Conservation (phyloP, 1,284 basidiomycete genomes). For the Pseudozyma sp. region DNA sequence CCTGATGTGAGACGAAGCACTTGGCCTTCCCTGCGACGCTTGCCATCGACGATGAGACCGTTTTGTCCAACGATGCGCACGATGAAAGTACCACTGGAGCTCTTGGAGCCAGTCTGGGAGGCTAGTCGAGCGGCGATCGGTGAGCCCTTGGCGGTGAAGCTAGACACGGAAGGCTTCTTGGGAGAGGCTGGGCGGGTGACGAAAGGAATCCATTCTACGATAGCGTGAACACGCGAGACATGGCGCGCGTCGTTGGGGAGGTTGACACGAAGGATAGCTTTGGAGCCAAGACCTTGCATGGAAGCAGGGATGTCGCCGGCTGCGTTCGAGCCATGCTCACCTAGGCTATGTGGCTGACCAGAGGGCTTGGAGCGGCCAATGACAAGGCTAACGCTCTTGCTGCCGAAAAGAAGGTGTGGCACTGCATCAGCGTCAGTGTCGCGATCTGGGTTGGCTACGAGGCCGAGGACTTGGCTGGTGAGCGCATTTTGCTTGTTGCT, state of each 20-base stretch:
- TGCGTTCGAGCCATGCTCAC: slow-evolving; percentile 7
- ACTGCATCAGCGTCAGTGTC: slow-evolving; percentile 23
- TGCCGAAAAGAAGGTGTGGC: slow-evolving; percentile 40
- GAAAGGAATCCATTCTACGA: slow-evolving; percentile 67
- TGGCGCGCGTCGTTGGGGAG: slow-evolving; percentile 62
- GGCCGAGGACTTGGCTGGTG: slow-evolving; percentile 22
- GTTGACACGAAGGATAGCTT: slow-evolving; percentile 48
- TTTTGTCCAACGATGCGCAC: slow-evolving; percentile 66
- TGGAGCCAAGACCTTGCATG: slow-evolving; percentile 49
- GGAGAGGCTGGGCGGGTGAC: slow-evolving; percentile 12
- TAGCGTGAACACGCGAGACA: slow-evolving; percentile 63
- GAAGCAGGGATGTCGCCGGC: slow-evolving; percentile 31
- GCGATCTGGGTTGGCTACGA: slow-evolving; percentile 34
- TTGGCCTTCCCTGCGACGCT: slow-evolving; percentile 60
- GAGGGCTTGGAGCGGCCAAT: slow-evolving; percentile 54
- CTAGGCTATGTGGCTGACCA: slow-evolving; percentile 27
- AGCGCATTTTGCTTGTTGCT: not conserved
- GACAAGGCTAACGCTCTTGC: slow-evolving; percentile 46
- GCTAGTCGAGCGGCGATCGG: slow-evolving; percentile 22
- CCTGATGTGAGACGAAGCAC: slow-evolving; percentile 56
- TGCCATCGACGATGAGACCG: slow-evolving; percentile 64
- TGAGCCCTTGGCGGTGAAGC: slow-evolving; percentile 33
- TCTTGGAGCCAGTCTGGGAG: slow-evolving; percentile 7
- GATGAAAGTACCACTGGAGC: slow-evolving; percentile 55
- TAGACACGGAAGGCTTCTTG: slow-evolving; percentile 24